Evolutionary conservation across 306 rosid species (phyloP).

Genomic region (Carpinus fangiana): DNA sequence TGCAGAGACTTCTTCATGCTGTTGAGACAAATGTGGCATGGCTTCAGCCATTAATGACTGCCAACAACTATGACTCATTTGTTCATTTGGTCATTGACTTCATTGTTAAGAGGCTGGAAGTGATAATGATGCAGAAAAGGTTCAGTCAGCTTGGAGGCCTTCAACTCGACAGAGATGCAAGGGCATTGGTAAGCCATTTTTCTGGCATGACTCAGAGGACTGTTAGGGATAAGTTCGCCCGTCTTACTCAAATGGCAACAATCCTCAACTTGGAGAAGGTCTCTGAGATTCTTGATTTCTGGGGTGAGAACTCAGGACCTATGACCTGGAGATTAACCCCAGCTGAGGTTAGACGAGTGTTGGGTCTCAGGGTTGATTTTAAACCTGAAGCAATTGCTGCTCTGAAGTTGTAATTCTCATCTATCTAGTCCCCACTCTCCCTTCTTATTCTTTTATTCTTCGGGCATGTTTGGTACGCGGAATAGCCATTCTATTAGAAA

Average conservation of each 20-base stretch:
- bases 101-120: conserved; percentile 90
- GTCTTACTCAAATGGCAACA: conserved; percentile 94
- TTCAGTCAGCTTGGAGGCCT: conserved; percentile 98
- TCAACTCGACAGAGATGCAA: conserved; percentile 91
- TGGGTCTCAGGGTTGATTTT: conserved; percentile 88
- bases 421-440: background rate
- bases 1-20: conserved; percentile 92
- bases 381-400: conserved; percentile 91
- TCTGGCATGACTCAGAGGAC: conserved; percentile 91
- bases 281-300: conserved; percentile 93
- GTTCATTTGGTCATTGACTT: conserved; percentile 86
- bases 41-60: conserved; percentile 90
- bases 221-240: conserved; percentile 93
- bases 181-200: conserved; percentile 95
- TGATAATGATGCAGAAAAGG: conserved; percentile 94
- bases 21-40: conserved; percentile 84
- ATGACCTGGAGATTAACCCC: conserved; percentile 99
- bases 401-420: conserved; percentile 61
- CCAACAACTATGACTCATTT: conserved; percentile 74
- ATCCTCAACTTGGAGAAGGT: conserved; percentile 93
- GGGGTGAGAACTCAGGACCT: conserved; percentile 99
- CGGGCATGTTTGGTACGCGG: no score
- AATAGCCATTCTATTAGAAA: no score
- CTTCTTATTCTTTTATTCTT: conserved; percentile 39
- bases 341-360: conserved; percentile 94